A percentile compares a stretch with the other conserved stretches of the same genome.
Conservation (phyloP, 2,329 filamentous ascomycete genomes). For the Fusarium haematococcum region DNA sequence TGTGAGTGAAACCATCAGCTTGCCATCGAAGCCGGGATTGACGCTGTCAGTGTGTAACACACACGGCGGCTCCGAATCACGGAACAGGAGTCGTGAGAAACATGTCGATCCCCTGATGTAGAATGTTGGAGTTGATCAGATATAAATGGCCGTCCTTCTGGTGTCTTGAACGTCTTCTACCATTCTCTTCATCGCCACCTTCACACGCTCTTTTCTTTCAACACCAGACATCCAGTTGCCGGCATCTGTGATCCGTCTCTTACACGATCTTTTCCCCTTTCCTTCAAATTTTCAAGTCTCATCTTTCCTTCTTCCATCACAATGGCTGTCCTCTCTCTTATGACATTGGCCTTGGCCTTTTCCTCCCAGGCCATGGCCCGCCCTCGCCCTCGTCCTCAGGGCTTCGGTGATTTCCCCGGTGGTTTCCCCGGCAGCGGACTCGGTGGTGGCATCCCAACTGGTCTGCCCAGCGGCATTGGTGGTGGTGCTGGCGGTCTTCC, state of each 20-base stretch:
- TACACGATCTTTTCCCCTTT: slow-evolving; percentile 29
- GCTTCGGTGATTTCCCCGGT: slow-evolving; percentile 1
- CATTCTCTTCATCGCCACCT: slow-evolving; percentile 39
- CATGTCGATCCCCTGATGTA: slow-evolving; percentile 14
- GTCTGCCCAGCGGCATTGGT: slow-evolving; percentile 11
- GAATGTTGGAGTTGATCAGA: slow-evolving; percentile 5
- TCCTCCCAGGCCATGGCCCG: slow-evolving; percentile 35
- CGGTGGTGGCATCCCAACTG: slow-evolving; percentile 16
- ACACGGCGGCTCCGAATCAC: slow-evolving; percentile 18
- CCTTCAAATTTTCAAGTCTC: slow-evolving; percentile 11
- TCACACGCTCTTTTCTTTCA: slow-evolving; percentile 40
- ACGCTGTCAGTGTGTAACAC: slow-evolving; percentile 26
- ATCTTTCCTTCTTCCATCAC: slow-evolving; percentile 20
- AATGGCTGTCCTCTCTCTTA: slow-evolving; percentile 43
- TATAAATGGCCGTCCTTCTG: slow-evolving; percentile 36
- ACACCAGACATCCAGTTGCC: slow-evolving; percentile 42
- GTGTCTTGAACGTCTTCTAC: slow-evolving; percentile 9
- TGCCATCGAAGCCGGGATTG: slow-evolving; percentile 31
- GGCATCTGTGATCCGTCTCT: slow-evolving; percentile 44
- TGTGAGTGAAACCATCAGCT: slow-evolving; percentile 40
- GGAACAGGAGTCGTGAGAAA: slow-evolving; percentile 21
- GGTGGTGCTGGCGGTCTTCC: slow-evolving; percentile 16
- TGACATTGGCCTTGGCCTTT: slow-evolving; percentile 45
- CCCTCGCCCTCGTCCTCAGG: slow-evolving; percentile 22
- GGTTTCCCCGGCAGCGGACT: slow-evolving; percentile 29